phyloP scores from a whole-genome alignment of 2,329 filamentous ascomycete genomes.

The Coniochaeta prunicola region DNA sequence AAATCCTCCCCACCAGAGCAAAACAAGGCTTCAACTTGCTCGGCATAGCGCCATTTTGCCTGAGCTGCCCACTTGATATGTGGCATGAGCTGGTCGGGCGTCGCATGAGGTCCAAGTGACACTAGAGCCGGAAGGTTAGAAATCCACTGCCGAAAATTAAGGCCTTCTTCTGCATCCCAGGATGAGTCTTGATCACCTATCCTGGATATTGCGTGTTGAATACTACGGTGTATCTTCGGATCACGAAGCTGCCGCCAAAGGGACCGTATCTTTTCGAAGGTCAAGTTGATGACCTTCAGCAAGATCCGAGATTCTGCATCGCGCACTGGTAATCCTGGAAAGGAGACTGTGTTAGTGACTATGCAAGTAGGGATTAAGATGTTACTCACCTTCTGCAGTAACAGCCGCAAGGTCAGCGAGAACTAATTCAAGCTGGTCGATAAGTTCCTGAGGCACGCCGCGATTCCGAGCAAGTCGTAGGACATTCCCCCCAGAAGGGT shows the following conservation, averaged over 20 bases:
- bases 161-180: background rate
- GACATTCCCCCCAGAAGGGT: slow-evolving; percentile 11
- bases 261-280: slow-evolving; percentile 10
- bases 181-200: background rate
- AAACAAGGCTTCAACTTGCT: slow-evolving; percentile 10
- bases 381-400: slow-evolving; percentile 6
- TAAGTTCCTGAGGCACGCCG: slow-evolving; percentile 13
- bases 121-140: background rate
- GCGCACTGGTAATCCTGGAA: background rate
- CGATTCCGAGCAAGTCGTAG: slow-evolving; percentile 21
- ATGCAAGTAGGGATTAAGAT: no score
- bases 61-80: slow-evolving; percentile 11
- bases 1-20: background rate
- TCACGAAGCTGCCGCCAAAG: slow-evolving; percentile 6
- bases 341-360: background rate
- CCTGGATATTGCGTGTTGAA: background rate
- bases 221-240: background rate
- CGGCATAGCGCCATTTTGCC: slow-evolving; percentile 10
- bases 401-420: slow-evolving; percentile 10
- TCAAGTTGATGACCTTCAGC: slow-evolving; percentile 11
- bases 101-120: background rate
- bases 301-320: slow-evolving; percentile 3
- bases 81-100: background rate
- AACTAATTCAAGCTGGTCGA: slow-evolving; percentile 10
- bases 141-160: background rate